These are phyloP conservation scores for Arabis hirsuta DNA, from an alignment of 345 rosid genomes.

Conservation along the genomic window DNA sequence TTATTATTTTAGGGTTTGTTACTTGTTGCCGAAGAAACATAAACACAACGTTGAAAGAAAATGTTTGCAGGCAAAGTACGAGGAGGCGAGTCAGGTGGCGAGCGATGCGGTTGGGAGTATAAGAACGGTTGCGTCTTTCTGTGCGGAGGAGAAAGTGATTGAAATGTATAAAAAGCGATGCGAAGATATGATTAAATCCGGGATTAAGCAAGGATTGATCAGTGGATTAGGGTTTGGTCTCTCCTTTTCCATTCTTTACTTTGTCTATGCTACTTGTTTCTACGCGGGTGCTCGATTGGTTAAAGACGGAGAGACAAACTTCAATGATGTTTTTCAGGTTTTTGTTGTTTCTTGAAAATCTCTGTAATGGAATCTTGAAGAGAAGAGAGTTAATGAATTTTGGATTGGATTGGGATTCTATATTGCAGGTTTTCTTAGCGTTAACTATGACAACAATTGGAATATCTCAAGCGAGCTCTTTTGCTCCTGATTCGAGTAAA, in stretches of 20 bases:
- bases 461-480: constrained; percentile 57
- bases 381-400: background rate
- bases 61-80: constrained; percentile 56
- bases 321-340: constrained; percentile 61
- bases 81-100: constrained; percentile 82
- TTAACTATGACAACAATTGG: constrained; percentile 53
- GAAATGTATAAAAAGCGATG: constrained; percentile 55
- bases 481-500: constrained; percentile 55
- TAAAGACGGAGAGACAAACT: constrained; percentile 33
- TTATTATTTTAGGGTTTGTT: background rate
- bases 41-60: background rate
- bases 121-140: constrained; percentile 74
- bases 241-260: constrained; percentile 50
- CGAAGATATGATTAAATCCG: constrained; percentile 55
- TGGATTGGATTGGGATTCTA: background rate
- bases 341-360: background rate
- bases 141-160: constrained; percentile 73
- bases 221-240: constrained; percentile 67
- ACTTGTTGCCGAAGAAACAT: background rate
- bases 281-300: constrained; percentile 69
- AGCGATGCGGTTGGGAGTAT: constrained; percentile 73
- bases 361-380: background rate
- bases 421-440: constrained; percentile 60
- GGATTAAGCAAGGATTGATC: constrained; percentile 58
- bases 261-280: constrained; percentile 55